These are phyloP conservation scores for Haematococcus sp. DNA, from an alignment of 139 green algal genomes.

Conservation along the genomic window DNA sequence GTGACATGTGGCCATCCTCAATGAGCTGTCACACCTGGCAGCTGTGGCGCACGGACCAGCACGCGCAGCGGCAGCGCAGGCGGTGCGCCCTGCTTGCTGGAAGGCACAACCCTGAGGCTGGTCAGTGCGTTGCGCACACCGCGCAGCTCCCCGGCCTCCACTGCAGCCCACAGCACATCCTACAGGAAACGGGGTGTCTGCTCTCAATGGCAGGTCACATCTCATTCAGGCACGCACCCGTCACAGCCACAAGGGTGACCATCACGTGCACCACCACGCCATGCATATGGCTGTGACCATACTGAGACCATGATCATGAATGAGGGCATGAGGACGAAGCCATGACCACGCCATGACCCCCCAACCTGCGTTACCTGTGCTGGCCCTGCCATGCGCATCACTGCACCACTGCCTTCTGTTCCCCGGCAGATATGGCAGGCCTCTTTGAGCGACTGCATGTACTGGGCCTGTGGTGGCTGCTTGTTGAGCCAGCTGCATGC, in stretches of 20 bases:
- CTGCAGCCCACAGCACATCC: slow-evolving; percentile 36
- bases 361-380: slow-evolving; percentile 16
- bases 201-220: no score
- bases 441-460: slow-evolving; percentile 65
- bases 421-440: slow-evolving; percentile 46
- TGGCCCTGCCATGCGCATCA: slow-evolving; percentile 55
- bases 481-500: slow-evolving; percentile 35
- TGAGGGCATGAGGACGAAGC: no score
- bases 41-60: slow-evolving; percentile 1
- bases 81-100: slow-evolving; percentile 10
- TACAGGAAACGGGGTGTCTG: not conserved
- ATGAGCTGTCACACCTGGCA: not conserved
- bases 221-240: no score
- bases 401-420: slow-evolving; percentile 30
- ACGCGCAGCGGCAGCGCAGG: slow-evolving; percentile 36
- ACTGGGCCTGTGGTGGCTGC: slow-evolving; percentile 24
- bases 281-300: no score
- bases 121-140: not conserved
- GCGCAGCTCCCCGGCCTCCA: slow-evolving; percentile 20
- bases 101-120: slow-evolving; percentile 16
- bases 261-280: no score
- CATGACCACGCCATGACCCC: no score
- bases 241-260: no score
- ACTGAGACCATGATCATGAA: no score
- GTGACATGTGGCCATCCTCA: no score